Evolutionary conservation across 768 basidiomycete genomes (phyloP).

Genomic region (Calocera viscosa): DNA sequence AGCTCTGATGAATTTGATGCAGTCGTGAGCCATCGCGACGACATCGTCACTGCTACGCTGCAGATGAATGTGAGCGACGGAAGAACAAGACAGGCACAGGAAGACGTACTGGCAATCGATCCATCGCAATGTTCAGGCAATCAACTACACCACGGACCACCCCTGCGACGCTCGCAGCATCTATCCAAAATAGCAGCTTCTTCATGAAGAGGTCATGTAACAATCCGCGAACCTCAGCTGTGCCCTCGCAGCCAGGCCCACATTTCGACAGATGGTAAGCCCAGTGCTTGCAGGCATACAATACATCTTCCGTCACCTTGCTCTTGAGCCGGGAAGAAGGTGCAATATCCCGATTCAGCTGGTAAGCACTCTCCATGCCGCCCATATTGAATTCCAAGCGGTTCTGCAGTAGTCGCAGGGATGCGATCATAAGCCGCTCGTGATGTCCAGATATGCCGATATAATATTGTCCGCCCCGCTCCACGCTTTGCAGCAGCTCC

Average conservation of each 20-base stretch:
- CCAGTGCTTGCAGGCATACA: slow-evolving; percentile 11
- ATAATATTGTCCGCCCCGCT: background rate
- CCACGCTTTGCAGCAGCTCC: background rate
- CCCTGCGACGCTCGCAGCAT: background rate
- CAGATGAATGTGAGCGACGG: too few relatives aligned
- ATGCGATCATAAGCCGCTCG: background rate
- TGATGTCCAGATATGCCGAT: background rate
- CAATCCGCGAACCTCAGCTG: background rate
- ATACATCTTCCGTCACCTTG: background rate
- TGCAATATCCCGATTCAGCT: background rate
- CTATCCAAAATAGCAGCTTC: background rate
- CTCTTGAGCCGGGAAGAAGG: background rate
- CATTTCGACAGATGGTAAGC: background rate
- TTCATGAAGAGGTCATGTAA: background rate
- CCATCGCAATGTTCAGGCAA: too few relatives aligned
- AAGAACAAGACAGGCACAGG: too few relatives aligned
- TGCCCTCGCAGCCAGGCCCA: background rate
- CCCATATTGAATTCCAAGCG: background rate
- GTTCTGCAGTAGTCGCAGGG: background rate
- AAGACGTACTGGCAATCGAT: too few relatives aligned
- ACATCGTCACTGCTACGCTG: too few relatives aligned
- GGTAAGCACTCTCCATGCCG: background rate
- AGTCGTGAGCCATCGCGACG: too few relatives aligned
- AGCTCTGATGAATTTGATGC: too few relatives aligned
- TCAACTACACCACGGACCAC: background rate